Conservation (phyloP, 2,329 filamentous ascomycete genomes). For the Microdochium nivale region DNA sequence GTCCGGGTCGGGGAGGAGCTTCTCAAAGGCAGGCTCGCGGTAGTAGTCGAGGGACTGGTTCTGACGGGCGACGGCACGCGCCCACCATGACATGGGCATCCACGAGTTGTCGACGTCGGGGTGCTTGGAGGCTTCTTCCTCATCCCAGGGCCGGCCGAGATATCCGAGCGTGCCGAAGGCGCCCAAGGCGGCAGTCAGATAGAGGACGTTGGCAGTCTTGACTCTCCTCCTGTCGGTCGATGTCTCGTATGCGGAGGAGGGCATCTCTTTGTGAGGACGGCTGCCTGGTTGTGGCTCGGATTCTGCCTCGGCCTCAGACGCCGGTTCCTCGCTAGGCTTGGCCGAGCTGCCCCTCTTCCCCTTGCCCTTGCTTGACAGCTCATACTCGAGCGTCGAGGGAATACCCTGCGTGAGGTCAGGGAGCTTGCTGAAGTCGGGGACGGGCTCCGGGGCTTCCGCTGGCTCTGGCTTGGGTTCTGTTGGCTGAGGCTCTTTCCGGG, state of each 20-base stretch:
- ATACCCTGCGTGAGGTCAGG: constrained; percentile 93
- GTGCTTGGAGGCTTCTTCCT: constrained; percentile 63
- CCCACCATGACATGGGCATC: constrained; percentile 67
- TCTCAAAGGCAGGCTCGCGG: constrained; percentile 89
- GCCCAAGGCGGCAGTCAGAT: constrained; percentile 49
- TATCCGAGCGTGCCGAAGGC: constrained; percentile 57
- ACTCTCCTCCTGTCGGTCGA: constrained; percentile 79
- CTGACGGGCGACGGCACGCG: constrained; percentile 67
- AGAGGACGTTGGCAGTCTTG: constrained; percentile 67
- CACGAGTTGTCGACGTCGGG: constrained; percentile 73
- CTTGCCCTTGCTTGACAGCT: constrained; percentile 42
- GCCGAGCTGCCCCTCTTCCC: constrained; percentile 22
- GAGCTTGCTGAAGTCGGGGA: constrained; percentile 52
- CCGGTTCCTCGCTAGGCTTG: constrained; percentile 20
- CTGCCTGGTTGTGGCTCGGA: constrained; percentile 20
- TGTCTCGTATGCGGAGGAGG: constrained; percentile 78
- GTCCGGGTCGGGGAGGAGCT: constrained; percentile 77
- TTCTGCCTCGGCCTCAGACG: constrained; percentile 28
- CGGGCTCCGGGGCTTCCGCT: constrained; percentile 21
- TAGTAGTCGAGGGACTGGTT: constrained; percentile 80
- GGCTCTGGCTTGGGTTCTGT: constrained; percentile 4
- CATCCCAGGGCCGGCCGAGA: constrained; percentile 82
- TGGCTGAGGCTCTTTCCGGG: constrained; percentile 12
- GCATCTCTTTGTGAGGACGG: constrained; percentile 55
- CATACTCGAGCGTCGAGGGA: constrained; percentile 78